These are phyloP conservation scores for Wallacemonas rigidus DNA, from an alignment of 208 protist genomes.

Conservation along the genomic window DNA sequence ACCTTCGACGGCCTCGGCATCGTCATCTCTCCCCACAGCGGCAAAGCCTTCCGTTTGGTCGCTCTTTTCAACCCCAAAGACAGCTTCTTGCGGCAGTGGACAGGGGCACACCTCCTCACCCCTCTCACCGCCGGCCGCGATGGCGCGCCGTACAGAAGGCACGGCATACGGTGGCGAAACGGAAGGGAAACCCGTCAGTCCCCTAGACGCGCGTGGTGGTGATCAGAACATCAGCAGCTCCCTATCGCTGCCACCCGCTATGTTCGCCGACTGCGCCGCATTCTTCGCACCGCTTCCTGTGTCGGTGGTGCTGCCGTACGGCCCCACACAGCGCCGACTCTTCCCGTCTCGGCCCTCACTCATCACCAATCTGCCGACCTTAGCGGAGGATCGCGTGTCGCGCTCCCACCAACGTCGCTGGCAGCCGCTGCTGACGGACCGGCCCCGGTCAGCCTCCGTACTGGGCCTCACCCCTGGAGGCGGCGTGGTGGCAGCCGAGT, in stretches of 20 bases:
- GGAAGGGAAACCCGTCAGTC: too few species aligned
- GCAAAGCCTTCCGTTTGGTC: not conserved
- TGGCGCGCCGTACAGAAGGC: not conserved
- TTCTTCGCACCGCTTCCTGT: conserved; percentile 23
- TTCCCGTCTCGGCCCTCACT: conserved; percentile 14
- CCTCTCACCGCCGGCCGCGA: not conserved
- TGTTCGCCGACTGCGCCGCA: conserved; percentile 10
- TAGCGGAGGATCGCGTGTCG: conserved; percentile 16
- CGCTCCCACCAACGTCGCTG: conserved; percentile 6
- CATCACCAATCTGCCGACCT: not conserved
- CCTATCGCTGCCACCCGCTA: conserved; percentile 9
- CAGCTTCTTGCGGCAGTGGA: not conserved
- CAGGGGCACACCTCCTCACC: not conserved
- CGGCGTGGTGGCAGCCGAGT: not conserved
- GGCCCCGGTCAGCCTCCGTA: not conserved
- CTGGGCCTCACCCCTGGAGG: not conserved
- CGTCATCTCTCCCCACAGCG: not conserved
- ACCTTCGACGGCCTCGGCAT: not conserved
- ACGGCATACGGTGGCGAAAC: too few species aligned
- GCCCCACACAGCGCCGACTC: conserved; percentile 29
- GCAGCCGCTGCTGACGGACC: conserved; percentile 3
- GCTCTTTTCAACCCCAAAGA: conserved; percentile 1
- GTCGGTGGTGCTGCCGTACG: conserved; percentile 39
- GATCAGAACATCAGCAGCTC: not conserved
- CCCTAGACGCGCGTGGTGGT: too few species aligned